phyloP scores from a whole-genome alignment of 169 alveolate species.

The Cryptosporidium ubiquitum region DNA sequence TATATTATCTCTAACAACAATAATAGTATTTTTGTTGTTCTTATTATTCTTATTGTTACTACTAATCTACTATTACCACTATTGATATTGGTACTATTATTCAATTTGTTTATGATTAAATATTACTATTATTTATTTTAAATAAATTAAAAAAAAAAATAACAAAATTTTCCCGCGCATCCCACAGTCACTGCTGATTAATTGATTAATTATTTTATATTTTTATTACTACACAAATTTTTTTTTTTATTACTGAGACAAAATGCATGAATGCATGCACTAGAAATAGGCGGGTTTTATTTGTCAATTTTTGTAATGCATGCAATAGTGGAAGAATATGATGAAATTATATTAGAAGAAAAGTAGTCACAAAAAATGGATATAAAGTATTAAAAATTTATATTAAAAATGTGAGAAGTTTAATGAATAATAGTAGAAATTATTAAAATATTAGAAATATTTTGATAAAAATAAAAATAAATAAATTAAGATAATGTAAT shows the following conservation, averaged over 20 bases:
- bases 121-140: no score
- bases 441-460: no score
- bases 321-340: not conserved
- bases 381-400: not conserved
- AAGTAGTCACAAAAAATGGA: not conserved
- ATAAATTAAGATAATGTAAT: not conserved
- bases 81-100: not conserved
- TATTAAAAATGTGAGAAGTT: no score
- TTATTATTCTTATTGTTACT: no score
- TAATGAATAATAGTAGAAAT: not conserved
- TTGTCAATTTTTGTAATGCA: not conserved
- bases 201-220: no score
- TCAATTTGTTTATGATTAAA: no score
- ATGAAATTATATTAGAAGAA: not conserved
- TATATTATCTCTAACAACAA: no score
- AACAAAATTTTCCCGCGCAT: not conserved
- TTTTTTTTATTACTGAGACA: not conserved
- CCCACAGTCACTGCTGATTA: conserved; percentile 2
- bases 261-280: not conserved
- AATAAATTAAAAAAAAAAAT: no score
- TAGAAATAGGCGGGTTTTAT: not conserved
- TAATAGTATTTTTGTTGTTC: no score
- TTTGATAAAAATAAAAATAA: no score
- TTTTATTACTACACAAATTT: no score
- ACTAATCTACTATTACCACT: not conserved